phyloP scores from a whole-genome alignment of 805 yeast species.

The Candida michaelii region DNA sequence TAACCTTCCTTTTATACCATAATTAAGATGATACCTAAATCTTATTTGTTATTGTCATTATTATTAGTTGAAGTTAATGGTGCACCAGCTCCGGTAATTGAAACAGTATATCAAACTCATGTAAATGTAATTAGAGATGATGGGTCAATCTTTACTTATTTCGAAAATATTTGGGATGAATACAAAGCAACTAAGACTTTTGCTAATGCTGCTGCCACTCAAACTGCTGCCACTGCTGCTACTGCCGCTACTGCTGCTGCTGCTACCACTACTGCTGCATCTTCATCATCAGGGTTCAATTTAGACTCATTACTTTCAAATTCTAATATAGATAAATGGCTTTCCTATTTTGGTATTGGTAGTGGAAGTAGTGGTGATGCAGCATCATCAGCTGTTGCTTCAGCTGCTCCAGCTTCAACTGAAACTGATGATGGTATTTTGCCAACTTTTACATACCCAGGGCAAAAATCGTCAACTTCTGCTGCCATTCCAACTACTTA shows the following conservation, averaged over 20 bases:
- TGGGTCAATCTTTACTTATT: conserved; percentile 10
- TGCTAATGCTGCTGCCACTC: conserved; percentile 10
- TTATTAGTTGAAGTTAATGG: conserved; percentile 8
- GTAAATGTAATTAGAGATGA: conserved; percentile 9
- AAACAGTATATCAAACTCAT: conserved; percentile 13
- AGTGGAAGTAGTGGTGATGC: conserved; percentile 7
- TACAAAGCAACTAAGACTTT: conserved; percentile 5
- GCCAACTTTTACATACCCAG: conserved; percentile 13
- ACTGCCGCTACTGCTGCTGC: conserved; percentile 13
- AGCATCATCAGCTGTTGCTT: conserved; percentile 14
- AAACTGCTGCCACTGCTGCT: conserved; percentile 12
- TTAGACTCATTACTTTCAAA: conserved; percentile 11
- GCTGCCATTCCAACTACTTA: conserved; percentile 12
- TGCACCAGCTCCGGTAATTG: conserved; percentile 15
- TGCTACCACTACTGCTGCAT: conserved; percentile 6
- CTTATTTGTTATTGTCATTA: neutral
- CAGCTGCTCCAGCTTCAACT: neutral
- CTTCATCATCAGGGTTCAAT: conserved; percentile 8
- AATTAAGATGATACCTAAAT: conserved; percentile 4
- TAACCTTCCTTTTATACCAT: conserved; percentile 5
- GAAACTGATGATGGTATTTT: conserved; percentile 7
- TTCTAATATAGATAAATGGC: conserved; percentile 9
- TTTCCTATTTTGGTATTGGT: conserved; percentile 12
- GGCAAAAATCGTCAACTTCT: conserved; percentile 4
- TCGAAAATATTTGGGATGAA: conserved; percentile 3